These are phyloP conservation scores for Pyropia yezoensis DNA, from an alignment of 23 red algal genomes.

Conservation along the genomic window DNA sequence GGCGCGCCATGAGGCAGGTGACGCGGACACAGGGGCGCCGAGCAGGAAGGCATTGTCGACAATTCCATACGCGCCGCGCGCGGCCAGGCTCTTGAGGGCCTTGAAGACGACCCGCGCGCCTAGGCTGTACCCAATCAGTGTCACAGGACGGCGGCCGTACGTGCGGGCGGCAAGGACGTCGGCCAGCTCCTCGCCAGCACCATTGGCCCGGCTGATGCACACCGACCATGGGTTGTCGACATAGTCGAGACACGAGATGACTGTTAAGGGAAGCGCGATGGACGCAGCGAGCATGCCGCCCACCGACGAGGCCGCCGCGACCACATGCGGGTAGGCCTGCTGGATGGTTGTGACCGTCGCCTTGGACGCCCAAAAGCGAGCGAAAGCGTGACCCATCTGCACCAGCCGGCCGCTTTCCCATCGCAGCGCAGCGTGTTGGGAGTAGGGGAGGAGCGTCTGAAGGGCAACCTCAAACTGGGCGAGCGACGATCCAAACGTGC, in stretches of 20 bases:
- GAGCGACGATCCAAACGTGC: conserved; percentile 62
- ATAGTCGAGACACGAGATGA: conserved; percentile 88
- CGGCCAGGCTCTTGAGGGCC: conserved; percentile 78
- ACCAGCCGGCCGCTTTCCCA: conserved; percentile 82
- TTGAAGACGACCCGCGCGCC: conserved; percentile 99
- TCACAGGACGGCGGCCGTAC: conserved; percentile 84
- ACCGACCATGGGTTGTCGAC: conserved; percentile 97
- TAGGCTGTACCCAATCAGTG: conserved; percentile 89
- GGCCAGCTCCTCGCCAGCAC: conserved; percentile 87
- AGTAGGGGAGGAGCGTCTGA: conserved; percentile 51
- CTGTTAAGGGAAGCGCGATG: conserved; percentile 81
- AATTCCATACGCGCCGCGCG: conserved; percentile 58
- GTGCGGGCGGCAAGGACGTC: conserved; percentile 81
- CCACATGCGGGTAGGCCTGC: conserved; percentile 83
- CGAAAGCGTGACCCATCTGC: conserved; percentile 92
- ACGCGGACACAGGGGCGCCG: conserved; percentile 77
- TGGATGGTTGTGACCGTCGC: conserved; percentile 78
- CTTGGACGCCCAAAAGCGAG: conserved; percentile 99
- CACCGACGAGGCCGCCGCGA: conserved; percentile 63
- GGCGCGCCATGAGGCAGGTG: conserved; percentile 68
- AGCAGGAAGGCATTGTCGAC: conserved; percentile 90
- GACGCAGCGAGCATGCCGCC: conserved; percentile 82
- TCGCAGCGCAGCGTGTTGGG: conserved; percentile 83
- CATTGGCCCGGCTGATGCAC: conserved; percentile 71
- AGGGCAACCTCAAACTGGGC: conserved; percentile 77